phyloP scores from a whole-genome alignment of 78 protist genomes.

The Emiliania huxleyi region DNA sequence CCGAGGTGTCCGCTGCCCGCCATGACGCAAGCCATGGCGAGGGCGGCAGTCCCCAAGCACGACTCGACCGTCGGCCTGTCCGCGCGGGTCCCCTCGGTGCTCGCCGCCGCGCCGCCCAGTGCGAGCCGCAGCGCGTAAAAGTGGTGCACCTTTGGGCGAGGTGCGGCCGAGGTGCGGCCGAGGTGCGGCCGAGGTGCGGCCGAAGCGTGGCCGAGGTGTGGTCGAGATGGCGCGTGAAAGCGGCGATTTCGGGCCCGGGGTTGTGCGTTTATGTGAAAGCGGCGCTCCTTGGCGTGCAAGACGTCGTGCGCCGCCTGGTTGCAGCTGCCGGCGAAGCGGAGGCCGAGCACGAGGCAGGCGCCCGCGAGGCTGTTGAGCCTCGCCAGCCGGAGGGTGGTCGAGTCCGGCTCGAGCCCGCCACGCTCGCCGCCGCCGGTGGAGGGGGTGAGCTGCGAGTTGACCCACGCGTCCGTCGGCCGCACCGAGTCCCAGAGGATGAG shows the following conservation, averaged over 20 bases:
- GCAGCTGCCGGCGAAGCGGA: slow-evolving; percentile 61
- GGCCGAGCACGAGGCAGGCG: slow-evolving; percentile 68
- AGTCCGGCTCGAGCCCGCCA: not conserved
- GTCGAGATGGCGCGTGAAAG: too few species aligned
- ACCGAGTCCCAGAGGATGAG: slow-evolving; percentile 61
- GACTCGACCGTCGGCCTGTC: not conserved
- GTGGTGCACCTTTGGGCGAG: too few species aligned
- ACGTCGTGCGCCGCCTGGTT: not conserved
- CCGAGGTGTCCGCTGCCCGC: slow-evolving; percentile 68
- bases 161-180: too few species aligned
- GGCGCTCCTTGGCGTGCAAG: not conserved
- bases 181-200: too few species aligned
- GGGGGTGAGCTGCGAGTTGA: slow-evolving; percentile 25
- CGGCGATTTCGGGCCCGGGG: too few species aligned
- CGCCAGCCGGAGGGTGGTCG: not conserved
- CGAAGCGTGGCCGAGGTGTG: too few species aligned
- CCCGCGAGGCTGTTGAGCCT: slow-evolving; percentile 69
- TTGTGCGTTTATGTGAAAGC: too few species aligned
- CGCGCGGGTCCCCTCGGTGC: not conserved
- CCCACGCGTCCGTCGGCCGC: slow-evolving; percentile 42
- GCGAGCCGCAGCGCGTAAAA: not conserved
- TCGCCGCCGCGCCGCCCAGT: not conserved
- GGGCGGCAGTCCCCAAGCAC: not conserved
- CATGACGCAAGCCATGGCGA: slow-evolving; percentile 8
- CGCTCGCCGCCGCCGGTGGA: not conserved